phyloP scores from a whole-genome alignment of 73 alveolate species.

The Paramecium biaurelia region DNA sequence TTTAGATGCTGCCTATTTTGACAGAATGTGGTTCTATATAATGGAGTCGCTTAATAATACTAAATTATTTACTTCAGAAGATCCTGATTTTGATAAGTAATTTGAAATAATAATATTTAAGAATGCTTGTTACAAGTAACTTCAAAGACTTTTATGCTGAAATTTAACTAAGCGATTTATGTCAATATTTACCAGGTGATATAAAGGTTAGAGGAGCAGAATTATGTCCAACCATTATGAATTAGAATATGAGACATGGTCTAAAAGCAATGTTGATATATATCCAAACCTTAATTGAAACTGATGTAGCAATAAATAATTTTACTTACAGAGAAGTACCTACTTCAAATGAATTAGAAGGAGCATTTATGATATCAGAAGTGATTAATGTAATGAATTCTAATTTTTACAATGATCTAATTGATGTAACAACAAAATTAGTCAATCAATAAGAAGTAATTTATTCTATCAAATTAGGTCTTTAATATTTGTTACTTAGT shows the following conservation, averaged over 20 bases:
- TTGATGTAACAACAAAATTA: neutral
- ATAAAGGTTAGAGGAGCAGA: neutral
- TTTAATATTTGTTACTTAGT: neutral
- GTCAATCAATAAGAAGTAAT: neutral
- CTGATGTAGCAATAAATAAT: slow-evolving; percentile 5
- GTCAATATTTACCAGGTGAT: neutral
- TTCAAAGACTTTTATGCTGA: neutral
- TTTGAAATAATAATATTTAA: neutral
- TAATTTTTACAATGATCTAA: neutral
- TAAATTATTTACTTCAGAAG: neutral
- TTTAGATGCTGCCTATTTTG: neutral
- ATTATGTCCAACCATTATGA: neutral
- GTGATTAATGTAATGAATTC: neutral
- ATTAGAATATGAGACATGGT: neutral
- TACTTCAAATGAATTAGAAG: neutral
- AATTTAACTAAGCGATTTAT: neutral
- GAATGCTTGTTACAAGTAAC: neutral
- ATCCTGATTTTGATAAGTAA: neutral
- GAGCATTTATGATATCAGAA: slow-evolving; percentile 7
- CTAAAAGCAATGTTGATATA: neutral
- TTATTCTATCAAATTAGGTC: neutral
- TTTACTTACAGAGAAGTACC: slow-evolving; percentile 1
- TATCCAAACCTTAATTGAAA: neutral
- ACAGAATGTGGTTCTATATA: neutral
- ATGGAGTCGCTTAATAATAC: neutral